phyloP scores from a whole-genome alignment of 129 eudicot species.

The Silybum marianum region DNA sequence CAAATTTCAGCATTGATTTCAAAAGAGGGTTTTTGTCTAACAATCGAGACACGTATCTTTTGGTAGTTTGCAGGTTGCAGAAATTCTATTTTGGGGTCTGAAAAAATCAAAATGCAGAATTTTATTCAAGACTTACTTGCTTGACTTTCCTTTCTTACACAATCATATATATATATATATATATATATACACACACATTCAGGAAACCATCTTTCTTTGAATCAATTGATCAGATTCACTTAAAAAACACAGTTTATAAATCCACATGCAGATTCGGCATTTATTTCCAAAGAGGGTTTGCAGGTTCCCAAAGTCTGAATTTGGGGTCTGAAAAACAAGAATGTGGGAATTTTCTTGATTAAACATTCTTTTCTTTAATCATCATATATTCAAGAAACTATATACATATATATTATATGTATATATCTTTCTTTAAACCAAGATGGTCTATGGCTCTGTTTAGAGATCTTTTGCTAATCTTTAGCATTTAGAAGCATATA shows the following conservation, averaged over 20 bases:
- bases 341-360: not conserved
- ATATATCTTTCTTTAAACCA: too few relatives aligned
- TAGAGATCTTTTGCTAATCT: not conserved
- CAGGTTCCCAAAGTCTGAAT: too few relatives aligned
- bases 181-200: not conserved
- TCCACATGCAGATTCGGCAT: not conserved
- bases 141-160: not conserved
- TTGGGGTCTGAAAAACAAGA: not conserved
- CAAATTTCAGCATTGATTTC: slow-evolving; percentile 27
- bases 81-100: slow-evolving; percentile 22
- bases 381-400: not conserved
- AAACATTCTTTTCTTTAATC: not conserved
- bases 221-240: not conserved
- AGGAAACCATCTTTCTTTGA: not conserved
- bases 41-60: slow-evolving; percentile 25
- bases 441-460: not conserved
- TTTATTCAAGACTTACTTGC: not conserved
- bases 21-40: slow-evolving; percentile 9
- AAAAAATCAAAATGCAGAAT: not conserved
- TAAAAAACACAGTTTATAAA: not conserved
- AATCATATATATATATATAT: not conserved
- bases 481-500: not conserved
- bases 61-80: slow-evolving; percentile 20
- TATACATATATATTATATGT: not conserved
- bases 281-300: not conserved